Evolutionary conservation across 306 rosid species (phyloP), one percentile per base, ranked within the genome.

Genomic region (Sechiopsis laciniata): DNA sequence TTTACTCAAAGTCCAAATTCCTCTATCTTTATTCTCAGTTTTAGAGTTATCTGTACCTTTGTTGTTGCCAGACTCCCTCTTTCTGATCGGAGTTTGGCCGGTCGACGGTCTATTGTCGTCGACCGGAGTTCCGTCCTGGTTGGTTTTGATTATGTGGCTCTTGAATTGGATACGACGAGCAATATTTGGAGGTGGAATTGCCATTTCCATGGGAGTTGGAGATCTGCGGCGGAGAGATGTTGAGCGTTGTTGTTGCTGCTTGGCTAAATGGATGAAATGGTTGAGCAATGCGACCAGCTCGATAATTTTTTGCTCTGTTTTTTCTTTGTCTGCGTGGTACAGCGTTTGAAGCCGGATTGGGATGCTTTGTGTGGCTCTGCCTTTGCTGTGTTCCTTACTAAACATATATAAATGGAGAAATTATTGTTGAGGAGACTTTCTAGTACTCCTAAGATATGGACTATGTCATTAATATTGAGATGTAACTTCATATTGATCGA

Each of bases 331-430:
- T 1, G 89, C 92, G 0, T 95, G 92, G 77, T 91, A 85, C 26
- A 95, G 92, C 20, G 99, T 86, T 83, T 84, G 97, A 59, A 95
- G 84, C 50, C 97, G 92, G 76, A 83, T 87, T 76, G 74, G 57
- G 78, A 60, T 87, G 64, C 71, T 80, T 16, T 91, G 82, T 26
- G 75, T 56, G 73, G 79, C 19, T 45, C 78, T 35, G 68, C 65
- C 66, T 70, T 85, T 87, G 26, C 88, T 94, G 7, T 83, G 83
- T 59, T 89, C 94, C 46, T 64, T 82, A 63, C 99, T 94, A 42
- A 1, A 42, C 48, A 42, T 8, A 81, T 71, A 81, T 72, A 22
- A 52, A 48, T 72, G 24, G 76, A 35, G 19, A 12, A 5, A 22
- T 21, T 12, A 53, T 42, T 59, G 37, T 32, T 71, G 77, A 88